Evolutionary conservation across 176 grass and related monocot species (phyloP).

Genomic region (Cenchrus fungigraminus): DNA sequence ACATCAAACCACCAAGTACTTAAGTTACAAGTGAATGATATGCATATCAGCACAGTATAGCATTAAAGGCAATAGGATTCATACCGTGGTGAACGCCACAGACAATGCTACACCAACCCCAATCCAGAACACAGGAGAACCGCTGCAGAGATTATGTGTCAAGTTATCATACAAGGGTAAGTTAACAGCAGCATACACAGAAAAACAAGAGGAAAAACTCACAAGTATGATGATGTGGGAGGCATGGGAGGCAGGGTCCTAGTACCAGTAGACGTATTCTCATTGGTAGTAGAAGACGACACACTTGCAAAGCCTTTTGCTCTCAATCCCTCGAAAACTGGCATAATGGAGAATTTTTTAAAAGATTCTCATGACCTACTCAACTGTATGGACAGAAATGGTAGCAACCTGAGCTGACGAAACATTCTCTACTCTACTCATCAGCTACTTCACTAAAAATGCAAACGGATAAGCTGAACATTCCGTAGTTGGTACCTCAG

Average conservation of each 20-base stretch:
- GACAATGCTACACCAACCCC: constrained; percentile 91
- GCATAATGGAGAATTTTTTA: neutral
- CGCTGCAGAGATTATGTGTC: constrained; percentile 52
- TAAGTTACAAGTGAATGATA: constrained; percentile 34
- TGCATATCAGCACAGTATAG: neutral
- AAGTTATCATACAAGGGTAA: neutral
- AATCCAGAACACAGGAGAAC: constrained; percentile 97
- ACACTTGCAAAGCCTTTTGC: constrained; percentile 69
- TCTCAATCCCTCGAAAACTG: constrained; percentile 53
- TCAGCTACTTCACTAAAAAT: neutral
- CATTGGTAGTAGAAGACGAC: constrained; percentile 62
- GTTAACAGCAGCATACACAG: neutral
- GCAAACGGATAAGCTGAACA: neutral
- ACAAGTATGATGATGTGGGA: constrained; percentile 59
- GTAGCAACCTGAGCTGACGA: neutral
- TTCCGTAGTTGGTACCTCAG: neutral
- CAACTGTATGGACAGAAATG: neutral
- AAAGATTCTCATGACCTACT: constrained; percentile 14
- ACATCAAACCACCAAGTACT: constrained; percentile 42
- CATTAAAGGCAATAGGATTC: constrained; percentile 27
- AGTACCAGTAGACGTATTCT: constrained; percentile 59
- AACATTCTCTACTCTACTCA: neutral
- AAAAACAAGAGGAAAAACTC: constrained; percentile 33
- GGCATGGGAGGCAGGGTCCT: constrained; percentile 55
- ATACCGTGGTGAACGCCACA: constrained; percentile 73